These are phyloP conservation scores for Lichtheimia hyalospora DNA, from an alignment of 371 early-diverging fungal genomes.

Conservation along the genomic window DNA sequence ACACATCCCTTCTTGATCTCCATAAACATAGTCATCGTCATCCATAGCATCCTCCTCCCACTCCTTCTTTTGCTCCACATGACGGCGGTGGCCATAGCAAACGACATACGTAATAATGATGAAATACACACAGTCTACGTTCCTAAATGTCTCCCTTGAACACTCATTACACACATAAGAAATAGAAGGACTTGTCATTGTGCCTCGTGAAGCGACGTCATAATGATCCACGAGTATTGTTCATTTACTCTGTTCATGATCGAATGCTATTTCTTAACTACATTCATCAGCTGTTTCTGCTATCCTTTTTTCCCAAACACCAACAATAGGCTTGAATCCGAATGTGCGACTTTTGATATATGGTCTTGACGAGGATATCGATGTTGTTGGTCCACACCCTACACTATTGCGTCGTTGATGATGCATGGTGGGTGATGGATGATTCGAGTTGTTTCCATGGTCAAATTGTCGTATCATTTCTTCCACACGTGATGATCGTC, in stretches of 20 bases:
- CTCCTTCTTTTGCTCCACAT: background rate
- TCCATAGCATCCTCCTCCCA: no score
- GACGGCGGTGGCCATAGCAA: constrained; percentile 7
- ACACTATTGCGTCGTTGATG: constrained; percentile 14
- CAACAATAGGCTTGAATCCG: constrained; percentile 16
- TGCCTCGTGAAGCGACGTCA: background rate
- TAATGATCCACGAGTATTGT: background rate
- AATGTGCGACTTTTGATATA: constrained; percentile 17
- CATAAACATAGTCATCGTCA: no score
- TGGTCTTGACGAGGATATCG: constrained; percentile 1
- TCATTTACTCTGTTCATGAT: background rate
- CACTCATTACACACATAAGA: background rate
- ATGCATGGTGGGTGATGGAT: background rate
- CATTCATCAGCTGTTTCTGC: constrained; percentile 5
- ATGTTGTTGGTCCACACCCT: background rate
- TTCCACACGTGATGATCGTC: constrained; percentile 16
- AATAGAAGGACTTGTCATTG: background rate
- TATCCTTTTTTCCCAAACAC: constrained; percentile 20
- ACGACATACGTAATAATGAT: constrained; percentile 3
- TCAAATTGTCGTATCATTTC: constrained; percentile 19
- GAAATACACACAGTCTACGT: background rate
- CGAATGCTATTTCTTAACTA: background rate
- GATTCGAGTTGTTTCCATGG: background rate
- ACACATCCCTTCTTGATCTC: no score
- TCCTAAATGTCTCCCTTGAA: background rate